Evolutionary conservation across 2,329 filamentous ascomycete genomes (phyloP).

Genomic region (Aspergillus brunneoviolaceus): DNA sequence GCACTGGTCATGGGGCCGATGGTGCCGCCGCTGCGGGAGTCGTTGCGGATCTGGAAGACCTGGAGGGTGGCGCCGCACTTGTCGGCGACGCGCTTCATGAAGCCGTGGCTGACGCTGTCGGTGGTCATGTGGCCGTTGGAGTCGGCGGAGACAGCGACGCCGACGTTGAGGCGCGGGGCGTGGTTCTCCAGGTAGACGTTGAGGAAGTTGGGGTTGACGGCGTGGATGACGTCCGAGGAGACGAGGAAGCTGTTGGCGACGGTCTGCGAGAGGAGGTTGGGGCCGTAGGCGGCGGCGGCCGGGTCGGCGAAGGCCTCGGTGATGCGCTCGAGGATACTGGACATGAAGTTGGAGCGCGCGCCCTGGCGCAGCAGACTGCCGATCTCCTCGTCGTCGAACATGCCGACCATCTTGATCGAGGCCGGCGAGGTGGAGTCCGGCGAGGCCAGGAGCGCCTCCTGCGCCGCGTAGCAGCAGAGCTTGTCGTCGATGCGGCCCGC

Average conservation of each 20-base stretch:
- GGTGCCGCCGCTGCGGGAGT: constrained; percentile 83
- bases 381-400: constrained; percentile 97
- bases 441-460: constrained; percentile 76
- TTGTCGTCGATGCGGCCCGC: constrained; percentile 96
- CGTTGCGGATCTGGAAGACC: constrained; percentile 92
- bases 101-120: constrained; percentile 77
- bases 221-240: constrained; percentile 89
- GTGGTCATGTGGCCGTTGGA: constrained; percentile 96
- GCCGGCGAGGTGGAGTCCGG: constrained; percentile 52
- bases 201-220: constrained; percentile 91
- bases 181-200: constrained; percentile 81
- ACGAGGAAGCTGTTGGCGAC: constrained; percentile 91
- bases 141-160: constrained; percentile 76
- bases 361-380: constrained; percentile 88
- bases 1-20: constrained; percentile 89
- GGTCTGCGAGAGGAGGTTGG: constrained; percentile 70
- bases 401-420: constrained; percentile 84
- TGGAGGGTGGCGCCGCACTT: constrained; percentile 71
- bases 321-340: constrained; percentile 75
- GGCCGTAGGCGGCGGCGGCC: constrained; percentile 39
- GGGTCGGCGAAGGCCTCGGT: constrained; percentile 59
- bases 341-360: constrained; percentile 84
- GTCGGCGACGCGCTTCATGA: constrained; percentile 76
- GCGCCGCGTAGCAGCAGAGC: constrained; percentile 89
- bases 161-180: constrained; percentile 82